phyloP scores from a whole-genome alignment of 768 basidiomycete species.

The Agrocybe chaxingu region DNA sequence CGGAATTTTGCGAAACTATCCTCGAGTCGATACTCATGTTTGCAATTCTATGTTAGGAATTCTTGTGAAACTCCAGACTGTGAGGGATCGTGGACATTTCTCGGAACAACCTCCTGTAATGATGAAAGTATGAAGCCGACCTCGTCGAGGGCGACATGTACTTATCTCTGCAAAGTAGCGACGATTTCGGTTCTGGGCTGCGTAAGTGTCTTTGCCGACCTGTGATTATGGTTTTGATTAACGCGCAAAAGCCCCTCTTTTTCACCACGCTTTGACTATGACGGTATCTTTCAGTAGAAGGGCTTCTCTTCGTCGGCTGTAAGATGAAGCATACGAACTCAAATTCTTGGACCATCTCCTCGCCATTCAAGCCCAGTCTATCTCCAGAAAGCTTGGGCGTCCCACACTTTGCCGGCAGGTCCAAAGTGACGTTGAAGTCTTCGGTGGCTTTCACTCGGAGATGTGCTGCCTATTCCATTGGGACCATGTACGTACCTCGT shows the following conservation, averaged over 20 bases:
- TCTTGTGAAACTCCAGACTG: conserved; percentile 5
- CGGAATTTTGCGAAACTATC: not conserved
- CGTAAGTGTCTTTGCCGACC: too few relatives aligned
- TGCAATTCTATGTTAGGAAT: conserved; percentile 7
- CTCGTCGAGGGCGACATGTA: not conserved
- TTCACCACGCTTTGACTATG: too few relatives aligned
- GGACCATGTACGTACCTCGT: not conserved
- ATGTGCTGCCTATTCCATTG: not conserved
- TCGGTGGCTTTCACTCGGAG: conserved; percentile 4
- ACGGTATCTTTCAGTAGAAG: too few relatives aligned
- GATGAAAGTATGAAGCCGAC: conserved; percentile 7
- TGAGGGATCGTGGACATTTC: conserved; percentile 7
- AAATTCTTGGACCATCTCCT: not conserved
- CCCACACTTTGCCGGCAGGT: conserved; percentile 9
- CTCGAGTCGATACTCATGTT: conserved; percentile 16
- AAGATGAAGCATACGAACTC: not conserved
- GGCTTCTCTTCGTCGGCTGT: too few relatives aligned
- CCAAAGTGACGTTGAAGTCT: conserved; percentile 2
- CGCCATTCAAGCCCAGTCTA: not conserved
- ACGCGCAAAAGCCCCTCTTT: too few relatives aligned
- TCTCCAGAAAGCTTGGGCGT: conserved; percentile 8
- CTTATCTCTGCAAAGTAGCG: too few relatives aligned
- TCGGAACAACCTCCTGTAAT: conserved; percentile 9
- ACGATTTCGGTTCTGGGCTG: too few relatives aligned
- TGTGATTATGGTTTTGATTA: too few relatives aligned